Evolutionary conservation across 257 asterid genomes (phyloP), one percentile per base, ranked within the genome.

Genomic region (Solanum corneliomulleri): DNA sequence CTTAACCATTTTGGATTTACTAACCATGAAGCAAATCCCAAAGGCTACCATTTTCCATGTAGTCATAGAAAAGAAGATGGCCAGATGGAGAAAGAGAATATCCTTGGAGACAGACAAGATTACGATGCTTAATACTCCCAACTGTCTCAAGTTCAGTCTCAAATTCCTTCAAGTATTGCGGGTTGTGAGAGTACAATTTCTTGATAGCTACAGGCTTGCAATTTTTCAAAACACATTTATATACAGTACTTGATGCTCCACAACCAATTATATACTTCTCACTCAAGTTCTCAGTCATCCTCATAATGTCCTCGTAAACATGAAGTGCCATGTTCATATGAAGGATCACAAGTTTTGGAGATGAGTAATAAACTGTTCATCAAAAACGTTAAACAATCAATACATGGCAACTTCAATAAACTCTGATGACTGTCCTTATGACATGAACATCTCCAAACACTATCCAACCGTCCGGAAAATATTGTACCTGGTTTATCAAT

Each of bases 301-400:
- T 93, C 98, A 97, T 97, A 15, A 97, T 94, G 91, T 97, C 99
- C 58, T 97, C 99, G 10, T 94, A 97, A 47, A 97, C 95, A 58
- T 97, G 98, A 82, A 97, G 98, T 31, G 99, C 98, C 98, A 95
- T 94, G 87, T 97, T 97, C 98, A 97, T 95, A 95, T 97, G 94
- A 83, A 97, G 98, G 90, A 95, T 94, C 25, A 95, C 98, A 42
- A 97, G 99, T 92, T 95, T 97, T 1, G 99, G 98, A 84, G 94
- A 85, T 27, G 97, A 91, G 92, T 93, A 97, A 66, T 78, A 88
- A 25, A 94, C 99, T 95, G 94, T 10, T 37, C 11, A 82, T 41
- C 3, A 39, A 84, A 85, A 33, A 27, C 33, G 33, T 21, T 12
- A 76, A 42, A 27, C 29, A 66, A 81, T 66, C 78, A 85, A 25